Percentiles rank a stretch among this genome's conserved stretches.
phyloP scores from a whole-genome alignment of 192 early-diverging fungal genomes.

The Backusella psychrophila region DNA sequence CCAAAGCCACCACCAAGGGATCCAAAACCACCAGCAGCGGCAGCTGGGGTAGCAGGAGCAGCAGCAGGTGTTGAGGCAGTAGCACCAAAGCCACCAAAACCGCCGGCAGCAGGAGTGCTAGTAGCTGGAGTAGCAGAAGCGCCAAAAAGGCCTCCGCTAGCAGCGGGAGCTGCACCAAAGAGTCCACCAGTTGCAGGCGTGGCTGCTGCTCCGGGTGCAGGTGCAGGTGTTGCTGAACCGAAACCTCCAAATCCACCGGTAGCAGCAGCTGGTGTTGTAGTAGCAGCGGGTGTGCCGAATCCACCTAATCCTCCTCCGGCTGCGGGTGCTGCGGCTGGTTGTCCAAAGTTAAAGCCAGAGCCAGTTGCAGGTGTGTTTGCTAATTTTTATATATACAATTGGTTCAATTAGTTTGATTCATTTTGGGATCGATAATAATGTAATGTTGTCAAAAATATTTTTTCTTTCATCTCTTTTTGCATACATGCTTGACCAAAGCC shows the following conservation, averaged over 20 bases:
- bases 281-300: neutral
- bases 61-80: constrained; percentile 22
- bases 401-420: neutral
- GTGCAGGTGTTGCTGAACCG: neutral
- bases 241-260: neutral
- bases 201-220: constrained; percentile 6
- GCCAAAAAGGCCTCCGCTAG: constrained; percentile 16
- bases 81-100: constrained; percentile 21
- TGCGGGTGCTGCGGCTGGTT: constrained; percentile 11
- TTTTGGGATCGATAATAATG: neutral
- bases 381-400: neutral
- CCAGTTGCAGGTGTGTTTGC: neutral
- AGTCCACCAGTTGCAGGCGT: constrained; percentile 6
- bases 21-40: constrained; percentile 9
- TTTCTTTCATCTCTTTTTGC: neutral
- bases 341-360: constrained; percentile 12
- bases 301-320: constrained; percentile 4
- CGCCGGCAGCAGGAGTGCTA: constrained; percentile 8
- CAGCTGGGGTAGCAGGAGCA: constrained; percentile 26
- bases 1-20: constrained; percentile 12
- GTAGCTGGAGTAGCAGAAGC: constrained; percentile 14
- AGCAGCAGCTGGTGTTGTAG: neutral
- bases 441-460: neutral
- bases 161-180: constrained; percentile 13
- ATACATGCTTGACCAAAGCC: constrained; percentile 1